These are phyloP conservation scores for Sugiyamaella pinicola DNA, from an alignment of 1,139 yeast genomes.

Conservation along the genomic window DNA sequence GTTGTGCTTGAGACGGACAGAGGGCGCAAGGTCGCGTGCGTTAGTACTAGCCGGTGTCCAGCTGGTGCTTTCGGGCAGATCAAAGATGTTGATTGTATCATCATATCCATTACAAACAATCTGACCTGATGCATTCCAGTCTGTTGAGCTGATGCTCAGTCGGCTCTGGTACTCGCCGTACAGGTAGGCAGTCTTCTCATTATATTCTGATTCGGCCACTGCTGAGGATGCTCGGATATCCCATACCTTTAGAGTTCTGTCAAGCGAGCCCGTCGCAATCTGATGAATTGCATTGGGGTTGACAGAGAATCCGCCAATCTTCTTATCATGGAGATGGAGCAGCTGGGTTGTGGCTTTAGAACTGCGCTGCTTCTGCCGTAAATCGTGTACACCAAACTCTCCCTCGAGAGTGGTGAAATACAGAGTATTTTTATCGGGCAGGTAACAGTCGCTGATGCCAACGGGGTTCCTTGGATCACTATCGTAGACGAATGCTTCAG, in stretches of 20 bases:
- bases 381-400: conserved; percentile 69
- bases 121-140: conserved; percentile 76
- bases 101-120: conserved; percentile 93
- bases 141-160: conserved; percentile 80
- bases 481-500: conserved; percentile 50
- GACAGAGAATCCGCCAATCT: conserved; percentile 83
- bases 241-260: conserved; percentile 82
- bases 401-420: conserved; percentile 81
- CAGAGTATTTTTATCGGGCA: conserved; percentile 56
- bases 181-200: conserved; percentile 52
- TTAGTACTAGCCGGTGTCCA: conserved; percentile 31
- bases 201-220: conserved; percentile 49
- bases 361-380: conserved; percentile 46
- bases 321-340: conserved; percentile 76
- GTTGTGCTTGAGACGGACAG: conserved; percentile 71
- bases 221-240: conserved; percentile 64
- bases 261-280: conserved; percentile 85
- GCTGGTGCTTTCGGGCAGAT: conserved; percentile 37
- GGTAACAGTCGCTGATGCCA: conserved; percentile 54
- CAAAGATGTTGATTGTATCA: conserved; percentile 69
- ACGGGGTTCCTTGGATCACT: conserved; percentile 37
- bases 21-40: conserved; percentile 50
- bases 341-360: conserved; percentile 37
- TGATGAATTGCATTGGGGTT: conserved; percentile 65
- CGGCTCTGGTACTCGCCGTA: conserved; percentile 71